A percentile compares a stretch with the other conserved stretches of the same genome.
Conservation (phyloP, 139 green algal genomes). For the Pseudopediastrum boryanum region DNA sequence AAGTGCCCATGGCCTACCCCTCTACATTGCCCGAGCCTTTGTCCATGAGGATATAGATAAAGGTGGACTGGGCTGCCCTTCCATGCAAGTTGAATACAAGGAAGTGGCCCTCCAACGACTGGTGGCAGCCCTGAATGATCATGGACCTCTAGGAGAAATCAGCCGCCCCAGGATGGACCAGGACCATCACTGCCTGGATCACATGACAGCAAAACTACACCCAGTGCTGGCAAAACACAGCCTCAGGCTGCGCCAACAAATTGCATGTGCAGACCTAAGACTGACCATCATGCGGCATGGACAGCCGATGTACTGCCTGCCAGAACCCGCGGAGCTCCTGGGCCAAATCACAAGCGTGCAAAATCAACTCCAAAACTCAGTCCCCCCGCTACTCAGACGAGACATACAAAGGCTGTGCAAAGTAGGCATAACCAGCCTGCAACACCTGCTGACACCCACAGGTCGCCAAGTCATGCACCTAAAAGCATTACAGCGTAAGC, state of each 20-base stretch:
- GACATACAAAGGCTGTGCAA: too few relatives aligned
- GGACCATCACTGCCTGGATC: neutral
- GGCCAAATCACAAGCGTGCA: too few relatives aligned
- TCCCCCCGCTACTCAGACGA: too few relatives aligned
- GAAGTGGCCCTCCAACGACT: neutral
- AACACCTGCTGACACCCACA: too few relatives aligned
- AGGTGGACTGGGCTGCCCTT: constrained; percentile 19
- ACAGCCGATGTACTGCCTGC: too few relatives aligned
- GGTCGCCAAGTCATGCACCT: too few relatives aligned
- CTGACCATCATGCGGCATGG: neutral
- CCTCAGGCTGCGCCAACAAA: neutral
- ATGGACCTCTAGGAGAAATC: neutral
- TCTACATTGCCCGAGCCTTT: neutral
- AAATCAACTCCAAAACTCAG: too few relatives aligned
- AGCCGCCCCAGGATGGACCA: neutral
- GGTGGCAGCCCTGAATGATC: neutral
- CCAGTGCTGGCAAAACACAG: neutral
- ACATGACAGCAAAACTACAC: neutral
- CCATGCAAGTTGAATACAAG: constrained; percentile 19
- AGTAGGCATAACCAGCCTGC: too few relatives aligned
- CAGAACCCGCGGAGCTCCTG: too few relatives aligned
- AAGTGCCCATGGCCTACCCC: neutral
- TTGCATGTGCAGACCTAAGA: neutral
- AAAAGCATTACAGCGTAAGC: too few relatives aligned
- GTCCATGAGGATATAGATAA: neutral